Conservation (phyloP, 495 filamentous ascomycete genomes). For the Wilcoxina mikolae region DNA sequence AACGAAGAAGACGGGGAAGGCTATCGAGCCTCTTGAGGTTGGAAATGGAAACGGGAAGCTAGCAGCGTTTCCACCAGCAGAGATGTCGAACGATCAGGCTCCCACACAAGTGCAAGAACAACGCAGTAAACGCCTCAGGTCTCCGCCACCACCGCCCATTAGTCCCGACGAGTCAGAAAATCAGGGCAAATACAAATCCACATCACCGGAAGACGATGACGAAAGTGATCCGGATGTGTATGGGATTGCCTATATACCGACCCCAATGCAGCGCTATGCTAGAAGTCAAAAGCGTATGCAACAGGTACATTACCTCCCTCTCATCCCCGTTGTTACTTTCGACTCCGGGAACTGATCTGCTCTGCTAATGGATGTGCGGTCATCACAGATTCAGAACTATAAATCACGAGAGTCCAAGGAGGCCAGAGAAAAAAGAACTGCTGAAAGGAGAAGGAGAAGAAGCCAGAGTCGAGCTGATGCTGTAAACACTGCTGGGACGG, state of each 20-base stretch:
- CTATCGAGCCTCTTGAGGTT: neutral
- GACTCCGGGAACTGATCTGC: neutral
- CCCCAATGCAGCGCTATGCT: constrained; percentile 63
- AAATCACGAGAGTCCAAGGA: constrained; percentile 67
- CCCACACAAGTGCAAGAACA: neutral
- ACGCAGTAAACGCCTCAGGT: constrained; percentile 12
- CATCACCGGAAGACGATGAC: constrained; percentile 27
- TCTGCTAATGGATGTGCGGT: neutral
- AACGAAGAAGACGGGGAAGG: neutral
- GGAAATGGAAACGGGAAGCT: neutral
- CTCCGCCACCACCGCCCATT: constrained; percentile 11
- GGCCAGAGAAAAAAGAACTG: constrained; percentile 57
- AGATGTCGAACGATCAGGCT: neutral
- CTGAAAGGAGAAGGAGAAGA: constrained; percentile 41
- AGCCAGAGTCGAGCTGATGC: constrained; percentile 14
- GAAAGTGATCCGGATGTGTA: constrained; percentile 35
- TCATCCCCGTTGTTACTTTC: neutral
- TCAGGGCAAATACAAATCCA: neutral
- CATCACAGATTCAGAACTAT: constrained; percentile 51
- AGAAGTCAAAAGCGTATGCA: constrained; percentile 58
- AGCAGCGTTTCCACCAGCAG: neutral
- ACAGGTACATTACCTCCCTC: constrained; percentile 38
- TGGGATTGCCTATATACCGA: constrained; percentile 84
- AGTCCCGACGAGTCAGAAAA: constrained; percentile 2
- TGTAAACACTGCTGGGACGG: constrained; percentile 18